phyloP scores from a whole-genome alignment of 2,329 filamentous ascomycete species.

The Teratosphaeria nubilosa region DNA sequence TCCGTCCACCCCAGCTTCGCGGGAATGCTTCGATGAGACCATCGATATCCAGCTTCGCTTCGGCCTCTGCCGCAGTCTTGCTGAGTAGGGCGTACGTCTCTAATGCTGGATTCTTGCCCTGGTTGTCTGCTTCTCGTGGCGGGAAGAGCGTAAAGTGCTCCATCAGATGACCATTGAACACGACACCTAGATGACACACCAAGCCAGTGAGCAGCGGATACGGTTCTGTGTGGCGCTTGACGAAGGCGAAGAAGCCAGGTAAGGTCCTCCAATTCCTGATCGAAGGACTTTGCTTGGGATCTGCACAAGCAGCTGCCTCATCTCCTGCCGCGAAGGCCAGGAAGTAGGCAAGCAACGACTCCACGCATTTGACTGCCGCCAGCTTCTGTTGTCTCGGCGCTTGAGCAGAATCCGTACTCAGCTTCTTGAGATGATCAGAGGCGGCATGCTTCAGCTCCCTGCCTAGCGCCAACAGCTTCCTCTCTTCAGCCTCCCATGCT shows the following conservation, averaged over 20 bases:
- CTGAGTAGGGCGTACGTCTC: constrained; percentile 11
- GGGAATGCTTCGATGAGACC: constrained; percentile 29
- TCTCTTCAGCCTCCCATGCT: constrained; percentile 29
- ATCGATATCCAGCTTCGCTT: constrained; percentile 24
- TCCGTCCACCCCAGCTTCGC: constrained; percentile 27
- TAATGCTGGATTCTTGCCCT: constrained; percentile 5
- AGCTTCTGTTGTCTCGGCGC: constrained; percentile 15
- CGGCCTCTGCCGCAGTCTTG: constrained; percentile 10
- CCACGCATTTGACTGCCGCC: constrained; percentile 33
- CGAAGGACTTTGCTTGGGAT: constrained; percentile 16
- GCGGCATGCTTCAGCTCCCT: constrained; percentile 38
- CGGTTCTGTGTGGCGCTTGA: constrained; percentile 15
- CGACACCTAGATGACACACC: constrained; percentile 30
- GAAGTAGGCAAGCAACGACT: constrained; percentile 34
- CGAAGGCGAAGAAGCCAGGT: constrained; percentile 18
- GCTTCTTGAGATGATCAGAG: constrained; percentile 25
- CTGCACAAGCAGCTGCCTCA: constrained; percentile 12
- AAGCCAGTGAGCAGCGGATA: constrained; percentile 31
- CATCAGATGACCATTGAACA: constrained; percentile 30
- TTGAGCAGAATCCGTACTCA: constrained; percentile 1
- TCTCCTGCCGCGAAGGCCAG: constrained; percentile 25
- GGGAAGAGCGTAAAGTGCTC: constrained; percentile 8
- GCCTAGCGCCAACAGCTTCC: constrained; percentile 32
- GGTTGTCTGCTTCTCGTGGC: constrained; percentile 1
- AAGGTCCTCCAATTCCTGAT: constrained; percentile 18